These are phyloP conservation scores for Beauveria medogensis DNA, from an alignment of 2,329 filamentous ascomycete species.

Conservation along the genomic window DNA sequence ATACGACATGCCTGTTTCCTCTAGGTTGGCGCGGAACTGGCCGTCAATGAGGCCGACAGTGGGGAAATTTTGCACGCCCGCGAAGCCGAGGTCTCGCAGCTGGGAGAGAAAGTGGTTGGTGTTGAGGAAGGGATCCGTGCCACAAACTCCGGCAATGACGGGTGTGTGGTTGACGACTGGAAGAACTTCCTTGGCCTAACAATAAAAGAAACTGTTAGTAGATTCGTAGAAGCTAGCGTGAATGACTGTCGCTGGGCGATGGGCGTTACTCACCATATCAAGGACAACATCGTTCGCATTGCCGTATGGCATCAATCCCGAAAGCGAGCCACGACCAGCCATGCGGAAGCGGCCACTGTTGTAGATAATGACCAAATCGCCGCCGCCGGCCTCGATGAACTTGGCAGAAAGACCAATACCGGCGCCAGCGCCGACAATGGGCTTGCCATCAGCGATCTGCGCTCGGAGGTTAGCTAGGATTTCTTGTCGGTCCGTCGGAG, in stretches of 20 bases:
- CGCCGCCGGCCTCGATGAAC: conserved; percentile 59
- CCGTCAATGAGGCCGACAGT: conserved; percentile 66
- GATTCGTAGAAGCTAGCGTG: background rate
- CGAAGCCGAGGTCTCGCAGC: conserved; percentile 55
- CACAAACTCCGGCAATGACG: conserved; percentile 63
- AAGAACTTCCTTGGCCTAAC: conserved; percentile 54
- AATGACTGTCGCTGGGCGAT: background rate
- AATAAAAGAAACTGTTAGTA: background rate
- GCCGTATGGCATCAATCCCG: conserved; percentile 63
- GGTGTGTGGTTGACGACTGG: conserved; percentile 56
- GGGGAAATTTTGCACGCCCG: conserved; percentile 66
- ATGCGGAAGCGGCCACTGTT: conserved; percentile 66
- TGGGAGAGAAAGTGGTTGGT: conserved; percentile 53
- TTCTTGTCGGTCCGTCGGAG: conserved; percentile 47
- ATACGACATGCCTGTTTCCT: conserved; percentile 66
- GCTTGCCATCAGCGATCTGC: conserved; percentile 45
- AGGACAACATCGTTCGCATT: conserved; percentile 63
- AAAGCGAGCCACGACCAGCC: conserved; percentile 61
- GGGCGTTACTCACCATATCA: conserved; percentile 46
- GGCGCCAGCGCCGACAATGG: conserved; percentile 62
- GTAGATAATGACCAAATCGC: conserved; percentile 64
- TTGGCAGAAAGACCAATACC: conserved; percentile 65
- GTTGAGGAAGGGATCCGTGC: conserved; percentile 59
- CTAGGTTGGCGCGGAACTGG: conserved; percentile 56
- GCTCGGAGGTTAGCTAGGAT: conserved; percentile 47